Evolutionary conservation across 208 protist genomes (phyloP), one percentile per base, ranked within the genome.

Genomic region (Lotmaria passim): DNA sequence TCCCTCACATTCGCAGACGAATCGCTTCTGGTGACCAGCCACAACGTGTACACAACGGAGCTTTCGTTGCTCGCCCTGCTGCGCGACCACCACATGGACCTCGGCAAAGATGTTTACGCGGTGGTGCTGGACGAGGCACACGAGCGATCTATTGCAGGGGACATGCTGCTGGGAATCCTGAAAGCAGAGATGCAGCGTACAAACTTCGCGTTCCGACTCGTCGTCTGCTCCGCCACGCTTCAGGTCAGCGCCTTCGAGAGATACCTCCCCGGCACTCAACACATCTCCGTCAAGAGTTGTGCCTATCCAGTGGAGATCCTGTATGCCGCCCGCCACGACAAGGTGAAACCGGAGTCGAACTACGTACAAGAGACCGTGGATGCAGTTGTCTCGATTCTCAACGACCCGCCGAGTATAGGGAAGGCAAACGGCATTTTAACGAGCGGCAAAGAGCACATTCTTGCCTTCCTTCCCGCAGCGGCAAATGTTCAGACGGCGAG

Each of bases 41-140:
- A 65, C 57, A 73, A 65, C 21, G 41, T 58, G 39, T 73, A 65
- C 57, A 57, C 43, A 28, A 73, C 67, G n/a, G 46, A 57, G 36
- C 67, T 65, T 38, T 15, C 34, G 17, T 23, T 73, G 8, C 43
- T 73, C 17, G 30, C 19, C 21, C 11, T 58, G 1, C 43, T 71
- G 24, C n/a, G 47, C 0, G 24, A n/a, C n/a, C 30, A 34, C n/a
- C 3, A 24, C 7, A 23, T 72, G 31, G 23, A 72, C 53, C 21
- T 63, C 5, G 41, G 11, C 41, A 50, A 12, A 6, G 67, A 57
- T 23, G 65, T 83, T 15, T 98, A 99, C 78, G 82, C 97, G 8
- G 86, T 99, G 41, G 97, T 99, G 48, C 79, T 99, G 0, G 98
- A 99, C 78, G 98, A 99, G 81, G 98, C 98, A 0, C 98, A 99